Conservation (phyloP, 805 yeast genomes). For the Candida taoyuanica region DNA sequence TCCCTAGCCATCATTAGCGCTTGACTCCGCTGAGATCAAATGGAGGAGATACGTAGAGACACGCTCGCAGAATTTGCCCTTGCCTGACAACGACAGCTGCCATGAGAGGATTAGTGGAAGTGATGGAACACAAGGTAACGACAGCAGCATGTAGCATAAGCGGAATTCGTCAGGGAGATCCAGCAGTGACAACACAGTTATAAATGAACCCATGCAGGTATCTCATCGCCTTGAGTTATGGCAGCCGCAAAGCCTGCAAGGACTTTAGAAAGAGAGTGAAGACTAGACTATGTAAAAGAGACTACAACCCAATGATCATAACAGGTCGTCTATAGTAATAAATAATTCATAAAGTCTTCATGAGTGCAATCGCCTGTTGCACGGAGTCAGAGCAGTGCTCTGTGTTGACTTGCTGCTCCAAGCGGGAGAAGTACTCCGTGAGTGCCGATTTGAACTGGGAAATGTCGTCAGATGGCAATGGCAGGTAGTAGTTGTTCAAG, state of each 20-base stretch:
- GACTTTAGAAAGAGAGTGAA: too few species aligned
- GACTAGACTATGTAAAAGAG: too few species aligned
- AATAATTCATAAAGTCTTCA: conserved; percentile 7
- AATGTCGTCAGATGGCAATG: conserved; percentile 24
- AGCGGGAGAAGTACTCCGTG: conserved; percentile 22
- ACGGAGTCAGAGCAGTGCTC: conserved; percentile 10
- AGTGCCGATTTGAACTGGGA: conserved; percentile 30
- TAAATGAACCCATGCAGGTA: too few species aligned
- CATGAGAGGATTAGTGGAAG: conserved; percentile 91
- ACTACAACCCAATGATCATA: too few species aligned
- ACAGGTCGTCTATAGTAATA: too few species aligned
- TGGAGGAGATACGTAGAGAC: conserved; percentile 89
- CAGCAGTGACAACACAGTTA: conserved; percentile 14
- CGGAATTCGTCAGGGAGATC: conserved; percentile 36
- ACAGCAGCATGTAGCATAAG: conserved; percentile 89
- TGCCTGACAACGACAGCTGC: conserved; percentile 95
- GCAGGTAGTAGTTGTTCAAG: conserved; percentile 28
- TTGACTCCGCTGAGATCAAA: conserved; percentile 76
- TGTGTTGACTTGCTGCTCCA: conserved; percentile 1
- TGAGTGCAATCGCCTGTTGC: conserved; percentile 16
- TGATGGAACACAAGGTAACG: conserved; percentile 78
- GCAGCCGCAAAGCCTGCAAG: too few species aligned
- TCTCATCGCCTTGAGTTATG: too few species aligned
- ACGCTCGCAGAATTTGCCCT: conserved; percentile 83
- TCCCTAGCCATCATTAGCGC: conserved; percentile 83